Evolutionary conservation across 441 rosid genomes (phyloP).

Genomic region (Croton laevigatus): DNA sequence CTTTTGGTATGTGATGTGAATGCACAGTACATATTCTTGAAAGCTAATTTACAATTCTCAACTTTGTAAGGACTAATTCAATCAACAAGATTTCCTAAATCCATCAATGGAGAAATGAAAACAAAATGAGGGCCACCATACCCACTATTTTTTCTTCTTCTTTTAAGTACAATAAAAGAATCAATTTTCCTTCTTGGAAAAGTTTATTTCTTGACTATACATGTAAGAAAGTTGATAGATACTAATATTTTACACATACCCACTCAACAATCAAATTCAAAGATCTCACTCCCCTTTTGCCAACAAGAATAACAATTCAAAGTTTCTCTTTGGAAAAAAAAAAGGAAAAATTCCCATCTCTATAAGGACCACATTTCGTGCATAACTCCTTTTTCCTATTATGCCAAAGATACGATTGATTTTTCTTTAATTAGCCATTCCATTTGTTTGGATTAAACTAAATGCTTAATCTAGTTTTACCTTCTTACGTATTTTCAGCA

Average conservation of each 20-base stretch:
- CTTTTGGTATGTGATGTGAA: conserved; percentile 1
- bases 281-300: conserved; percentile 21
- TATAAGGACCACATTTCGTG: conserved; percentile 8
- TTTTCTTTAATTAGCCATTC: too few species aligned
- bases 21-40: conserved; percentile 5
- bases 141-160: too few species aligned
- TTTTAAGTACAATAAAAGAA: conserved; percentile 16
- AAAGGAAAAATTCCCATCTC: conserved; percentile 9
- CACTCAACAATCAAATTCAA: not conserved
- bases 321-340: not conserved
- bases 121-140: conserved; percentile 11
- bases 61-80: not conserved
- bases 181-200: conserved; percentile 23
- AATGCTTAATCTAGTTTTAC: too few species aligned
- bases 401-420: conserved; percentile 3
- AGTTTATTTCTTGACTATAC: conserved; percentile 19
- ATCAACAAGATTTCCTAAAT: not conserved
- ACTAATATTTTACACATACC: not conserved
- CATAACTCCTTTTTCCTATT: not conserved
- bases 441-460: too few species aligned
- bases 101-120: conserved; percentile 1
- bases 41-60: conserved; percentile 2
- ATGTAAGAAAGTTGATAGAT: not conserved
- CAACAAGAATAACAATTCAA: conserved; percentile 18
- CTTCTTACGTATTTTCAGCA: too few species aligned